Percentiles rank a stretch among this genome's conserved stretches.
These are phyloP conservation scores for Mucor piriformis DNA, from an alignment of 371 early-diverging fungal genomes.

Conservation along the genomic window DNA sequence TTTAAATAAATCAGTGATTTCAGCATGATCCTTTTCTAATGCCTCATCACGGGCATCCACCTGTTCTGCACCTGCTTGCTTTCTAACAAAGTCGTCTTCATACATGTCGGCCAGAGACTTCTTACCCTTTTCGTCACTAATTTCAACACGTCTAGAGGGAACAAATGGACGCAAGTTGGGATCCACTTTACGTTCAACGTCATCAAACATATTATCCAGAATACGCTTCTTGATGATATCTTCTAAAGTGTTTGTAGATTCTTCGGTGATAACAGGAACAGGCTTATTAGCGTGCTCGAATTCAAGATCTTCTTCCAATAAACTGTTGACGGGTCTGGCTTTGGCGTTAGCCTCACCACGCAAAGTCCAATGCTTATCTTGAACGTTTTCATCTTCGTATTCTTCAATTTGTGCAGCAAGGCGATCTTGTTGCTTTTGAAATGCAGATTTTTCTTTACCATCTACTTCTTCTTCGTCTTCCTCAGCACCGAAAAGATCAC, in stretches of 20 bases:
- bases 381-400: slow-evolving; percentile 87
- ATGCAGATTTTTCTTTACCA: slow-evolving; percentile 59
- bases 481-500: slow-evolving; percentile 58
- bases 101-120: slow-evolving; percentile 91
- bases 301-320: slow-evolving; percentile 93
- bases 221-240: slow-evolving; percentile 94
- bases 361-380: slow-evolving; percentile 73
- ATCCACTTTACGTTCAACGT: slow-evolving; percentile 86
- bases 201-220: slow-evolving; percentile 81
- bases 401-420: slow-evolving; percentile 62
- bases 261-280: slow-evolving; percentile 93
- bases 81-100: slow-evolving; percentile 85
- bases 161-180: slow-evolving; percentile 72
- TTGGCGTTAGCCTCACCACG: slow-evolving; percentile 80
- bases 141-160: slow-evolving; percentile 78
- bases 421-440: slow-evolving; percentile 75
- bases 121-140: slow-evolving; percentile 82
- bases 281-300: slow-evolving; percentile 90
- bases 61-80: slow-evolving; percentile 55
- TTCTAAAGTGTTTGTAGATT: slow-evolving; percentile 85
- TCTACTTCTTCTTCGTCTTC: slow-evolving; percentile 50
- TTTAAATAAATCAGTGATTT: slow-evolving; percentile 76
- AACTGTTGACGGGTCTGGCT: slow-evolving; percentile 88
- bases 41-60: slow-evolving; percentile 76
- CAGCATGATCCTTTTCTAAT: slow-evolving; percentile 76